Conservation (phyloP, 495 filamentous ascomycete genomes). For the Darksidea phi region DNA sequence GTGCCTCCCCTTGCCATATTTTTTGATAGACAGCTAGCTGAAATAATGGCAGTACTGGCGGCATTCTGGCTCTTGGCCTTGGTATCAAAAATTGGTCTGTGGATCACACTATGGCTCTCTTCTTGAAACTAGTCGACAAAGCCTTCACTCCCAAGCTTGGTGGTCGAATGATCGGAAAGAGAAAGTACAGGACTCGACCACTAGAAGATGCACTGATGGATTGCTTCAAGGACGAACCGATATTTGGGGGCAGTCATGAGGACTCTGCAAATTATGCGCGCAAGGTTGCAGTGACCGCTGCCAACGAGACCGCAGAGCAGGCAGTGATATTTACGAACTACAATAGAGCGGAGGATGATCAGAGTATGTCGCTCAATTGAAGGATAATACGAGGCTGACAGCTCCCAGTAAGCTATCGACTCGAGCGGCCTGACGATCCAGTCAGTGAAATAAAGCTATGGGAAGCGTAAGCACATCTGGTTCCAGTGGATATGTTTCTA, state of each 20-base stretch:
- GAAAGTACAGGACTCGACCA: constrained; percentile 6
- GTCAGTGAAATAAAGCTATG: constrained; percentile 48
- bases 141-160: constrained; percentile 48
- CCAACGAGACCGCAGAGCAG: constrained; percentile 41
- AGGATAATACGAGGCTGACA: constrained; percentile 2
- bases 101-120: constrained; percentile 46
- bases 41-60: constrained; percentile 49
- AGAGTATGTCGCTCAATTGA: not conserved
- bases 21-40: not conserved
- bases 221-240: not conserved
- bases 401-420: constrained; percentile 41
- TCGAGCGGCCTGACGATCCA: constrained; percentile 48
- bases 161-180: constrained; percentile 24
- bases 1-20: not conserved
- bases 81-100: constrained; percentile 51
- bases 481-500: not conserved
- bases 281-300: constrained; percentile 53
- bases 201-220: not conserved
- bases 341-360: constrained; percentile 41
- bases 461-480: constrained; percentile 42
- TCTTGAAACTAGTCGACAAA: constrained; percentile 36
- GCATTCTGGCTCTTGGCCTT: constrained; percentile 57
- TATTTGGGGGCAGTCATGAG: constrained; percentile 46
- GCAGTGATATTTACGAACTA: constrained; percentile 55
- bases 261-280: constrained; percentile 30